These are phyloP conservation scores for Solanum ossicruentum DNA, from an alignment of 257 asterid genomes.

Conservation along the genomic window DNA sequence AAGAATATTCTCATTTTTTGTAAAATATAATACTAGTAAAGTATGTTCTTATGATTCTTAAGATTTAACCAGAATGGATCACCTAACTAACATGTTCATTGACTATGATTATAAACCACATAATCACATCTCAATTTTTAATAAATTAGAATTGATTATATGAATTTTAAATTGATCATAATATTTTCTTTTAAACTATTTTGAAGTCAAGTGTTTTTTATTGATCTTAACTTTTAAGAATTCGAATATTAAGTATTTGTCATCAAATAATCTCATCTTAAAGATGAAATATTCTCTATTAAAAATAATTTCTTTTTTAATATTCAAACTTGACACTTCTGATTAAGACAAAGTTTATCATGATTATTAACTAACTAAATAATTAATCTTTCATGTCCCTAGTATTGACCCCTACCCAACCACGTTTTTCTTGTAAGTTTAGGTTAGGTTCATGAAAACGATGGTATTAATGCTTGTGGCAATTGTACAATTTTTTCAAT, in stretches of 20 bases:
- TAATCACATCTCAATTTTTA: not conserved
- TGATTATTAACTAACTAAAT: not conserved
- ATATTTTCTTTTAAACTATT: too few species aligned
- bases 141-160: not conserved
- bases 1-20: not conserved
- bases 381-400: not conserved
- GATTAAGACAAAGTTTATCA: not conserved
- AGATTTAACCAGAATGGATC: not conserved
- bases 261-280: too few species aligned
- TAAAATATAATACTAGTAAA: not conserved
- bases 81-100: not conserved
- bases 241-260: too few species aligned
- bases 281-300: too few species aligned
- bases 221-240: fast-evolving
- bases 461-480: not conserved
- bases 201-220: too few species aligned
- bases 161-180: not conserved
- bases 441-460: not conserved
- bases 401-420: not conserved
- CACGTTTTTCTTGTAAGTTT: not conserved
- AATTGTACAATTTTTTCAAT: not conserved
- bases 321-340: not conserved
- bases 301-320: not conserved
- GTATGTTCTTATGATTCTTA: not conserved
- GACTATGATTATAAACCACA: not conserved